Conservation (phyloP, 1,139 yeast species). For the Diutina neorugosa region DNA sequence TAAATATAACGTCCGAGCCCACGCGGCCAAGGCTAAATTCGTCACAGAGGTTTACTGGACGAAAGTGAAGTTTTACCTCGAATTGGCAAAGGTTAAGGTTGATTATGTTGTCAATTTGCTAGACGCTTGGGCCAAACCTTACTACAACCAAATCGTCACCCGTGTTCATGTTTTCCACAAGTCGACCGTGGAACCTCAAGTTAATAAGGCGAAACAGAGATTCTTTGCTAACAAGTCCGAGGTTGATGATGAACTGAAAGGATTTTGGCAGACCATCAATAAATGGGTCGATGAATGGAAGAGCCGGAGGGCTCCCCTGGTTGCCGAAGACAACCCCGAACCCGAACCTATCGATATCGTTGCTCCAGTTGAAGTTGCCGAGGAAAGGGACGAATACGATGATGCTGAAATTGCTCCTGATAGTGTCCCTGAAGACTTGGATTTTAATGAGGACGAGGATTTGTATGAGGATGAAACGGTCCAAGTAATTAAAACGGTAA, state of each 20-base stretch:
- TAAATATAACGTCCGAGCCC: background rate
- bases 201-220: background rate
- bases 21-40: background rate
- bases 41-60: background rate
- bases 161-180: background rate
- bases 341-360: background rate
- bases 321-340: background rate
- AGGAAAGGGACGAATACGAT: background rate
- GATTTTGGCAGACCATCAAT: background rate
- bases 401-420: background rate
- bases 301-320: background rate
- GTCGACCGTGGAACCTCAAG: background rate
- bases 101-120: background rate
- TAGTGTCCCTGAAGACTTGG: background rate
- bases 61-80: background rate
- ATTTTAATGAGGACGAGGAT: background rate
- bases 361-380: background rate
- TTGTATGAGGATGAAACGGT: background rate
- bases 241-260: background rate
- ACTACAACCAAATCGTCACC: background rate
- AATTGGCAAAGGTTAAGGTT: background rate
- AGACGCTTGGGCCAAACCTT: background rate
- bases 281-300: background rate
- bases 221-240: background rate
- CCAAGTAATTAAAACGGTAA: background rate